Evolutionary conservation across 139 green algal genomes (phyloP), one percentile per base, ranked within the genome.

Genomic region (Chlamydomonas schloesseri): DNA sequence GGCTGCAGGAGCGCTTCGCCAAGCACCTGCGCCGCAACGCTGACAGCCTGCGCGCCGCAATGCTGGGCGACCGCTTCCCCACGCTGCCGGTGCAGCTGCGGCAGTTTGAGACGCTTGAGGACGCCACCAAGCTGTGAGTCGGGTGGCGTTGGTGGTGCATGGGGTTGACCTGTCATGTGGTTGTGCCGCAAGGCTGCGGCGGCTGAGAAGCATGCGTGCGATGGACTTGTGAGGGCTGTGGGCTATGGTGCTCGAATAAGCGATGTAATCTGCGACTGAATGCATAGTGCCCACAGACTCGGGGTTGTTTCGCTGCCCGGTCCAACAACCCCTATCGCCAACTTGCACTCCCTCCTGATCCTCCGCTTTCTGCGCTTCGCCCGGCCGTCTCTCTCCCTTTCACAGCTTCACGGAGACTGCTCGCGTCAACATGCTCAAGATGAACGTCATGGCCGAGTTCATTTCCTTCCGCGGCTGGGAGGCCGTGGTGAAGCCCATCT

Each of bases 61-160:
- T 77, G 31, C 71, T 68, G 6, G 80, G 80, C 15, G 80, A 78
- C 37, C 62, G 42, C 31, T 21, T 71, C 47, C 67, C 50, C 10
- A 31, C n/a, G 68, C 53, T 86, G 80, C 80, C 80, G 3, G 50
- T 86, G 13, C 46, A 77, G 67, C 26, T 86, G 42, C 67, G 68
- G 11, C 57, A 58, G 26, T 77, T 69, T 50, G 68, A 77, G 24
- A 58, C 33, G 20, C 0, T 77, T 1, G 13, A 24, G 23, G 50
- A 70, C 1, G 80, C 53, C 11, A 6, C 33, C 11, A 18, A 77
- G 13, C 31, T 24, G 80, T 86, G 47, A 86, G 80, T 68, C 1
- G 21, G 42, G 46, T 26, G 28, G 36, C 13, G 26, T 5, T n/a
- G 6, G 67, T 15, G n/a, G n/a, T 2, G 14, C 5, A 1, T 20